Conservation (phyloP, 257 asterid genomes). For the Ajuga chamaepitys region DNA sequence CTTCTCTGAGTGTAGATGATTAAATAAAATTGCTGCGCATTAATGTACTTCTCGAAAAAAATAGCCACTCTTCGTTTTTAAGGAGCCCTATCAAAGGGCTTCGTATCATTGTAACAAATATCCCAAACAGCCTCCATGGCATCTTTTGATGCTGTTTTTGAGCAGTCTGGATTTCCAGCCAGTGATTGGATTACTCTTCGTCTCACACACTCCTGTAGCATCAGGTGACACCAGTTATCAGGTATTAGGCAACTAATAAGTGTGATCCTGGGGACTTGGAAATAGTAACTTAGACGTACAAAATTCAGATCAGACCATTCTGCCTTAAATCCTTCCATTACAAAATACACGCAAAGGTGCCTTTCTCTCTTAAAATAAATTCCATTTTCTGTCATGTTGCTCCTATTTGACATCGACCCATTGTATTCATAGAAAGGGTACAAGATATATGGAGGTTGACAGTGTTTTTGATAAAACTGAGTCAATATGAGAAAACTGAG, state of each 20-base stretch:
- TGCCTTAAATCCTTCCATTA: neutral
- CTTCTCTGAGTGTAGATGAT: neutral
- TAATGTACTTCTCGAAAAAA: neutral
- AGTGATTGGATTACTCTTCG: conserved; percentile 75
- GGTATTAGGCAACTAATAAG: neutral
- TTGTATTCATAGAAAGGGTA: neutral
- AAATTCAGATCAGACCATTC: neutral
- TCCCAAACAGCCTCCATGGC: conserved; percentile 97
- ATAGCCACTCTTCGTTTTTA: conserved; percentile 21
- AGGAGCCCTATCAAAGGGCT: conserved; percentile 85
- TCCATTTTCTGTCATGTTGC: neutral
- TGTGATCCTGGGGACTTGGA: neutral
- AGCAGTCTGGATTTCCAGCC: conserved; percentile 62
- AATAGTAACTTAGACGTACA: neutral
- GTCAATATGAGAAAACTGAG: neutral
- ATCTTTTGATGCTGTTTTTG: conserved; percentile 68
- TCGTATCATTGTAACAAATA: conserved; percentile 79
- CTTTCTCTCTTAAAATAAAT: neutral
- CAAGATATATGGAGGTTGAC: neutral
- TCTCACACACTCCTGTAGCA: conserved; percentile 64
- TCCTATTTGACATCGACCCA: neutral
- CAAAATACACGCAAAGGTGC: neutral
- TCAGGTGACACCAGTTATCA: neutral
- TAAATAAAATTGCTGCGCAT: neutral
- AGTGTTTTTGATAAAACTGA: neutral